Base-by-base conservation (phyloP, 176 grass and related monocot genomes). In the Oryza longistaminata region DNA sequence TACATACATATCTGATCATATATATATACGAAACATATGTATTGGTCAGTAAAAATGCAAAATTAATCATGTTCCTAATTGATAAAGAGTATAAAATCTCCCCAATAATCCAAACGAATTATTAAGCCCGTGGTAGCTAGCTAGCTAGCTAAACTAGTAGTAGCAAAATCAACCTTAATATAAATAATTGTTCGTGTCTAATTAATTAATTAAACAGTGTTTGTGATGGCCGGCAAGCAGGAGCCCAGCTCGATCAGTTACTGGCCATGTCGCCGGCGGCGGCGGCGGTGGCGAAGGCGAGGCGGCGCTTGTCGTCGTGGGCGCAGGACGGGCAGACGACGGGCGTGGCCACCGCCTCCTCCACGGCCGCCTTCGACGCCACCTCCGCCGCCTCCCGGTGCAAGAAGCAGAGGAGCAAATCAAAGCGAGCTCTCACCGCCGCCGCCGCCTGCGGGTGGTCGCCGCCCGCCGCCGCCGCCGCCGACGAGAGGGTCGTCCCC, bases 401-500 rank as follows among this genome's bases (percentile, higher is more conserved):
- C 88, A 68, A 13, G 58, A 66, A 68, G 13, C 73, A 48, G 68
- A 5, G 55, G 19, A 25, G 11, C 7, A 39, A n/a, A n/a, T n/a
- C n/a, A n/a, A n/a, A n/a, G n/a, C n/a, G n/a, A n/a, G n/a, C n/a
- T n/a, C n/a, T n/a, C 34, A 15, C 7, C 22, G 13, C 37, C 10
- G 24, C 40, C 0, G 13, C 14, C 2, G 69, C 68, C 19, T 82
- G 78, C 35, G 64, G 1, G 13, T 12, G 24, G 66, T 2, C 43
- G 73, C 9, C 43, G 37, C 64, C 15, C 9, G 45, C 1, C 15
- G 80, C 2, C 9, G 26, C 0, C 40, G 62, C 0, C 73, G 53
- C 7, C 62, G 82, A 49, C 29, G 90, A 87, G 79, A 34, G 89
- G 43, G 87, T 48, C 43, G 79, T 91, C 68, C 92, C 89, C 17